phyloP scores from a whole-genome alignment of 2,329 filamentous ascomycete genomes.

The Teratosphaeriaceae sp. region DNA sequence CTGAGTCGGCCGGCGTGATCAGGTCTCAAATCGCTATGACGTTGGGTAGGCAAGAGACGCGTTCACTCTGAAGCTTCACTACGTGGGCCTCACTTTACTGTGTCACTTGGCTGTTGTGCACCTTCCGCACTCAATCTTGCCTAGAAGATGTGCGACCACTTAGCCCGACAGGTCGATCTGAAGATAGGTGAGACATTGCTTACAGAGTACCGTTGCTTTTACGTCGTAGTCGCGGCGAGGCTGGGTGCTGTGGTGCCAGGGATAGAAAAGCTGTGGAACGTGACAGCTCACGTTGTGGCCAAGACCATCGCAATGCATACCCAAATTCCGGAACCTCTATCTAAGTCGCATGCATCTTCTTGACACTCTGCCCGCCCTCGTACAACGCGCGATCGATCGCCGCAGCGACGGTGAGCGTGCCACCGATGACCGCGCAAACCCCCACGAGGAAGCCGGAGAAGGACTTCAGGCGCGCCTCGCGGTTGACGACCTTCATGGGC shows the following conservation, averaged over 20 bases:
- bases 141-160: no score
- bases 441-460: constrained; percentile 91
- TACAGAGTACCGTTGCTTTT: no score
- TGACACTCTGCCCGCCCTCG: constrained; percentile 76
- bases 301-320: not conserved
- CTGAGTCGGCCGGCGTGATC: not conserved
- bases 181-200: no score
- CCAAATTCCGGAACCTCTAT: not conserved
- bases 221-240: no score
- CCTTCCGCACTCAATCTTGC: no score
- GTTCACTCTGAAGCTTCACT: not conserved
- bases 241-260: no score
- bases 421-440: constrained; percentile 88
- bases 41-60: not conserved
- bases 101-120: not conserved
- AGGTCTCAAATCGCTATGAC: not conserved
- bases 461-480: constrained; percentile 80
- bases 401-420: constrained; percentile 90
- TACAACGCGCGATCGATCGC: constrained; percentile 88
- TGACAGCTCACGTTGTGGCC: no score
- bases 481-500: constrained; percentile 99
- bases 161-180: no score
- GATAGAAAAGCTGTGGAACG: no score
- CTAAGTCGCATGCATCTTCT: constrained; percentile 68
- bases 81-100: not conserved